phyloP scores from a whole-genome alignment of 805 yeast species.

The Candida cerambycidarum region DNA sequence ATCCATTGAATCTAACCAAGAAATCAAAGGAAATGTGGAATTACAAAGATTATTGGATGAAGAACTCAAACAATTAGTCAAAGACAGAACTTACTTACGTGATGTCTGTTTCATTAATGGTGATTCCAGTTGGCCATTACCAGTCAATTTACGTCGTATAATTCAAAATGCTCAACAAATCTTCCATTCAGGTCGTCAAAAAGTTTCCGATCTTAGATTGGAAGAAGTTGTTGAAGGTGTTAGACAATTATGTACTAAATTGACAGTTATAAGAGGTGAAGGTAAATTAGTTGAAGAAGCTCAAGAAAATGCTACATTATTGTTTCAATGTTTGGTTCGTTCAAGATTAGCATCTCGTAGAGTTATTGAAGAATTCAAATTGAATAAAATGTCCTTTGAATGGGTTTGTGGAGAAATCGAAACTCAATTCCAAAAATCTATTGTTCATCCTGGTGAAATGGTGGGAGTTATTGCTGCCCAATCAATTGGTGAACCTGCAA shows the following conservation, averaged over 20 bases:
- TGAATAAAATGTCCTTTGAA: conserved; percentile 83
- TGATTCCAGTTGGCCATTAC: conserved; percentile 96
- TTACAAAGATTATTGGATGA: conserved; percentile 78
- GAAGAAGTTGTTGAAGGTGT: conserved; percentile 78
- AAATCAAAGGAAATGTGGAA: conserved; percentile 84
- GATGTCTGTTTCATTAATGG: conserved; percentile 83
- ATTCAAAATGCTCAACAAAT: conserved; percentile 96
- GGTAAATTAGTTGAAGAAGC: conserved; percentile 76
- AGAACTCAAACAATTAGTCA: conserved; percentile 75
- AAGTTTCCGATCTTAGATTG: conserved; percentile 86
- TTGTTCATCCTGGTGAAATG: conserved; percentile 98
- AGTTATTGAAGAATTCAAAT: conserved; percentile 84
- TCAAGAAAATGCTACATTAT: conserved; percentile 84
- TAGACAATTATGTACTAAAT: conserved; percentile 59
- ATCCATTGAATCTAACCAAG: conserved; percentile 83
- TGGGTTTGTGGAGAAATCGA: conserved; percentile 97
- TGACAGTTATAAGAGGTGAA: conserved; percentile 81
- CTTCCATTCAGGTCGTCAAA: conserved; percentile 87
- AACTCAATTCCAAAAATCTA: conserved; percentile 85
- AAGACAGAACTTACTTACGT: conserved; percentile 80
- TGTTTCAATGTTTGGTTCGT: conserved; percentile 89
- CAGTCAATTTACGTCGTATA: conserved; percentile 95
- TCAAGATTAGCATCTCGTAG: conserved; percentile 91
- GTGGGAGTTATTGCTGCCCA: conserved; percentile 98
- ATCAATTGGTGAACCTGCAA: conserved; percentile 97